A percentile compares a stretch with the other conserved stretches of the same genome.
Conservation (phyloP, 768 basidiomycete species). For the Agrocybe praecox region DNA sequence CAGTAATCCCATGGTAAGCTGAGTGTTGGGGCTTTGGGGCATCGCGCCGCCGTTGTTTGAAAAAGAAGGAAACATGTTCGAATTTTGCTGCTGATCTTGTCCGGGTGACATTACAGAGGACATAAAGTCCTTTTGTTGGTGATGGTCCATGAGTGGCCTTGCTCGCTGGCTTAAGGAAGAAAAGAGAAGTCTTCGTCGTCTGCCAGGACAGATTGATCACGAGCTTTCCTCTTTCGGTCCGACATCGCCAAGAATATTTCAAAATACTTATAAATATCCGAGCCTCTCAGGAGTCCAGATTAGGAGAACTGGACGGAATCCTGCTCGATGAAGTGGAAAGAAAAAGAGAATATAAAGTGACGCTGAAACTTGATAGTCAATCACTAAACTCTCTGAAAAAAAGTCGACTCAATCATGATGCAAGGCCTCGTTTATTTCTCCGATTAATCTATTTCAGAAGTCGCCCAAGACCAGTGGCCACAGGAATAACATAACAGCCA, state of each 20-base stretch:
- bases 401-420: too few species aligned
- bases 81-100: background rate
- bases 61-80: constrained; percentile 5
- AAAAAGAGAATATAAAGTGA: too few species aligned
- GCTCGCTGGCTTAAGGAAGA: background rate
- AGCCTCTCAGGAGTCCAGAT: too few species aligned
- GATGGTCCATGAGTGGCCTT: background rate
- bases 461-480: too few species aligned
- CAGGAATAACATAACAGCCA: too few species aligned
- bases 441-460: too few species aligned
- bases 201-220: background rate
- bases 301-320: too few species aligned
- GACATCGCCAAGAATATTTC: background rate
- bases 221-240: constrained; percentile 1
- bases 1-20: constrained; percentile 53
- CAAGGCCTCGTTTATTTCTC: too few species aligned
- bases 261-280: too few species aligned
- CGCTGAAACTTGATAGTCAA: too few species aligned
- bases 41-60: background rate
- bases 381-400: too few species aligned
- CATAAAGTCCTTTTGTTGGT: background rate
- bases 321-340: too few species aligned
- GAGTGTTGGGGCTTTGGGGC: constrained; percentile 25
- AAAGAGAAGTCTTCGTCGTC: background rate
- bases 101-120: background rate